phyloP scores from a whole-genome alignment of 192 early-diverging fungal genomes.

The Coemansia sp. region DNA sequence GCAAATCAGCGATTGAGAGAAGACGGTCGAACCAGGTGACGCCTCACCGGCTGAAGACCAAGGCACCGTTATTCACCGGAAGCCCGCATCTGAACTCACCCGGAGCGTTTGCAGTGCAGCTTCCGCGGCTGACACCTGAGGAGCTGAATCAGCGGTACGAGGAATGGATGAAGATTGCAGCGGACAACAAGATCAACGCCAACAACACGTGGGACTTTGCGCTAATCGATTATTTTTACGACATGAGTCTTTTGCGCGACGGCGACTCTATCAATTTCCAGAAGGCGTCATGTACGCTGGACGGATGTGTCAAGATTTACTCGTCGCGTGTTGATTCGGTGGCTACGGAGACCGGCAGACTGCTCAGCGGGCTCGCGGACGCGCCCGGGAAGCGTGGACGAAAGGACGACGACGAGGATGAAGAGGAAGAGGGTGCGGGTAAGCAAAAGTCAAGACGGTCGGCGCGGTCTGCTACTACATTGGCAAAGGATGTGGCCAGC shows the following conservation, averaged over 20 bases:
- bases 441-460: slow-evolving; percentile 29
- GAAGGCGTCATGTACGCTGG: slow-evolving; percentile 94
- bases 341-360: slow-evolving; percentile 85
- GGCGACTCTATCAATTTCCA: slow-evolving; percentile 99
- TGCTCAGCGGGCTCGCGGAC: slow-evolving; percentile 84
- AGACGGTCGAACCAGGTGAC: slow-evolving; percentile 49
- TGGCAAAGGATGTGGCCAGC: slow-evolving; percentile 77
- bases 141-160: slow-evolving; percentile 72
- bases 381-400: slow-evolving; percentile 57
- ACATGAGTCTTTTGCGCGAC: slow-evolving; percentile 90
- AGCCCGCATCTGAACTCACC: slow-evolving; percentile 45
- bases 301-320: slow-evolving; percentile 97
- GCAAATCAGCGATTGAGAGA: slow-evolving; percentile 53
- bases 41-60: slow-evolving; percentile 35
- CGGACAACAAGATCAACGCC: slow-evolving; percentile 94
- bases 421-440: slow-evolving; percentile 33
- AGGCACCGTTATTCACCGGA: slow-evolving; percentile 31
- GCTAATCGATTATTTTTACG: slow-evolving; percentile 97
- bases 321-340: slow-evolving; percentile 96
- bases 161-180: slow-evolving; percentile 97
- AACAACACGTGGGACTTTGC: slow-evolving; percentile 96
- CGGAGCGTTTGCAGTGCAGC: slow-evolving; percentile 48
- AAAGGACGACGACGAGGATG: slow-evolving; percentile 54
- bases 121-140: slow-evolving; percentile 52
- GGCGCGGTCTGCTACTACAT: slow-evolving; percentile 61